phyloP scores from a whole-genome alignment of 176 grass and related monocot genomes.

The Ensete glaucum region DNA sequence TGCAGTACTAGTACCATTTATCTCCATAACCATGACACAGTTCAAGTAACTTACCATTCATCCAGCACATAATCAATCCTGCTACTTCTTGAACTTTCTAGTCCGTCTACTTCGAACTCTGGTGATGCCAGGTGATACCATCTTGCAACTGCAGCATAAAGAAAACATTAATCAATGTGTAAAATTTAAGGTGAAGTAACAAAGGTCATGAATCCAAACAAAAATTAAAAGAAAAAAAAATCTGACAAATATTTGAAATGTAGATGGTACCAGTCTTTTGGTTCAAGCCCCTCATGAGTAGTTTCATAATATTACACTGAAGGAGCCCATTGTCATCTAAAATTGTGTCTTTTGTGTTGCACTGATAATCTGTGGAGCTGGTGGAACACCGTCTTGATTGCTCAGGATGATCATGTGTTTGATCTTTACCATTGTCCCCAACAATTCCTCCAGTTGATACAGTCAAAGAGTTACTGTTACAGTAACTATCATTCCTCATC shows the following conservation, averaged over 20 bases:
- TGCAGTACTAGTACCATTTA: too few species aligned
- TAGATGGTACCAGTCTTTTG: conserved; percentile 39
- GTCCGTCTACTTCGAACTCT: conserved; percentile 14
- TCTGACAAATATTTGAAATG: not conserved
- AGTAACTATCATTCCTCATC: not conserved
- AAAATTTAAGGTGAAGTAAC: not conserved
- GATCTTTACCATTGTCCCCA: not conserved
- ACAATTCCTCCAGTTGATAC: not conserved
- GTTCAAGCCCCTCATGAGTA: conserved; percentile 54
- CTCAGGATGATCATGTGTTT: not conserved
- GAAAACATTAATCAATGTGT: not conserved
- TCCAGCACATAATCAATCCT: conserved; percentile 41
- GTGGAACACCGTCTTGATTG: not conserved
- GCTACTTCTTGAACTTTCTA: conserved; percentile 22
- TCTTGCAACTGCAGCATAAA: conserved; percentile 29
- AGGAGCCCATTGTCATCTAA: conserved; percentile 18
- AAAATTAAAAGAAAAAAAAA: not conserved
- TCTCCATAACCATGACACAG: too few species aligned
- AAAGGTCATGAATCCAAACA: not conserved
- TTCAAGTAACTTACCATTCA: conserved; percentile 38
- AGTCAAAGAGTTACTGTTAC: not conserved
- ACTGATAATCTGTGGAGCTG: conserved; percentile 5
- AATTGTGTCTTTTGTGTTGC: conserved; percentile 2
- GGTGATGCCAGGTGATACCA: conserved; percentile 35
- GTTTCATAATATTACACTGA: conserved; percentile 31